A percentile compares a stretch with the other conserved stretches of the same genome.
Evolutionary conservation across 108 stramenopile genomes (phyloP).

Genomic region (Cyclotella cryptica): DNA sequence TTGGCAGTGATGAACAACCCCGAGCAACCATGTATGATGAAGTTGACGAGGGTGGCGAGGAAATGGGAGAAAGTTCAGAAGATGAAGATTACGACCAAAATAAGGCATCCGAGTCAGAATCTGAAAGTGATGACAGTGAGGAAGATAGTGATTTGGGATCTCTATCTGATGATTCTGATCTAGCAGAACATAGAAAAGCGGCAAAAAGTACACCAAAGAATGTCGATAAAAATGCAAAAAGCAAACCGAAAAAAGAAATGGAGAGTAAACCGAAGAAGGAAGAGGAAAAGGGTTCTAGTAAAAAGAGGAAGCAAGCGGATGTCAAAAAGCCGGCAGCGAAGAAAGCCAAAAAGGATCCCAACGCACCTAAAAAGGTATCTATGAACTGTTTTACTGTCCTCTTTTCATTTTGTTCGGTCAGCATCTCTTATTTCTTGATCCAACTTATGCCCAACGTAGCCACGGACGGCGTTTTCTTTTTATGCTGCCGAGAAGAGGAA

Average conservation of each 20-base stretch:
- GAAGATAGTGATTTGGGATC: constrained; percentile 64
- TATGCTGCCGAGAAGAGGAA: constrained; percentile 40
- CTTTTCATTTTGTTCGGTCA: not conserved
- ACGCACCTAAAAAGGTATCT: constrained; percentile 52
- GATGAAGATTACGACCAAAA: constrained; percentile 70
- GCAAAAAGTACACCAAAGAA: constrained; percentile 1
- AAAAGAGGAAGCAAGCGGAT: constrained; percentile 27
- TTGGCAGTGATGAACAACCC: constrained; percentile 36
- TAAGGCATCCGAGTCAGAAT: constrained; percentile 63
- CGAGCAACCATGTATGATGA: constrained; percentile 69
- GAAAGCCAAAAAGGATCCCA: constrained; percentile 60
- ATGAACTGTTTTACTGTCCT: not conserved
- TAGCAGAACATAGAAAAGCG: constrained; percentile 49
- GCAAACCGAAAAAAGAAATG: constrained; percentile 21
- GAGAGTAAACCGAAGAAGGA: constrained; percentile 14
- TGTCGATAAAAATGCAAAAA: not conserved
- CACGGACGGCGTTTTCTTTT: constrained; percentile 34
- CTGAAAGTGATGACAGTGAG: constrained; percentile 55
- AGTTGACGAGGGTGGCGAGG: constrained; percentile 54
- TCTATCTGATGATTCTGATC: constrained; percentile 50
- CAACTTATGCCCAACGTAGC: not conserved
- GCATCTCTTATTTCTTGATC: not conserved
- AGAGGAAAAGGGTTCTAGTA: constrained; percentile 16
- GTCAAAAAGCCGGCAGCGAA: constrained; percentile 34
- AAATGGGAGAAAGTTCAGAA: constrained; percentile 60